Evolutionary conservation across 495 filamentous ascomycete species (phyloP).

Genomic region (Cladorrhinum samala): DNA sequence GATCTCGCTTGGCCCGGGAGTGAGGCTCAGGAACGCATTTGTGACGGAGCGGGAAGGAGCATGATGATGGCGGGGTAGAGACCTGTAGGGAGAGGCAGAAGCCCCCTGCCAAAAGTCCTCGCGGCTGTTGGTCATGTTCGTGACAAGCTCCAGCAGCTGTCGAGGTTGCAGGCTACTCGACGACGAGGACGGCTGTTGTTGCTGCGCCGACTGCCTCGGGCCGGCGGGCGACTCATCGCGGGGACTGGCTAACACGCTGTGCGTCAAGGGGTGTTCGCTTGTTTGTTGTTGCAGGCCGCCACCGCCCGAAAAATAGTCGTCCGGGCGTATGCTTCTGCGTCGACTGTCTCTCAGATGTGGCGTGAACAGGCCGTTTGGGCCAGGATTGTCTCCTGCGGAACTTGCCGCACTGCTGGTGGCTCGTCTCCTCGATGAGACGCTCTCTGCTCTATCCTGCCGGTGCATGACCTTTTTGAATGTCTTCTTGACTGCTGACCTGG

Average conservation of each 20-base stretch:
- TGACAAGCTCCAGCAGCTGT: conserved; percentile 32
- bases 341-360: conserved; percentile 45
- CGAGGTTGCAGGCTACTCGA: conserved; percentile 31
- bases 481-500: conserved; percentile 62
- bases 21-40: conserved; percentile 44
- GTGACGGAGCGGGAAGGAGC: conserved; percentile 45
- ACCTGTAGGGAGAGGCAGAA: conserved; percentile 13
- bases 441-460: conserved; percentile 49
- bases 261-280: conserved; percentile 73
- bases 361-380: conserved; percentile 26
- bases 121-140: conserved; percentile 37
- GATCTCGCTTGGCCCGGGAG: conserved; percentile 31
- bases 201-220: conserved; percentile 21
- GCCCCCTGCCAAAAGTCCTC: conserved; percentile 36
- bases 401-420: conserved; percentile 56
- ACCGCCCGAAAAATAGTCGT: conserved; percentile 57
- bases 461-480: conserved; percentile 56
- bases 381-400: conserved; percentile 39
- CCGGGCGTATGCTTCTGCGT: conserved; percentile 63
- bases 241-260: conserved; percentile 73
- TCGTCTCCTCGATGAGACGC: conserved; percentile 46
- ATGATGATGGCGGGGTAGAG: conserved; percentile 30
- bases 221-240: conserved; percentile 40
- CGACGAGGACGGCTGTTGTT: conserved; percentile 38
- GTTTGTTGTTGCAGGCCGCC: conserved; percentile 26